Conservation (phyloP, 2,329 filamentous ascomycete genomes). For the Xylariaceae sp. region DNA sequence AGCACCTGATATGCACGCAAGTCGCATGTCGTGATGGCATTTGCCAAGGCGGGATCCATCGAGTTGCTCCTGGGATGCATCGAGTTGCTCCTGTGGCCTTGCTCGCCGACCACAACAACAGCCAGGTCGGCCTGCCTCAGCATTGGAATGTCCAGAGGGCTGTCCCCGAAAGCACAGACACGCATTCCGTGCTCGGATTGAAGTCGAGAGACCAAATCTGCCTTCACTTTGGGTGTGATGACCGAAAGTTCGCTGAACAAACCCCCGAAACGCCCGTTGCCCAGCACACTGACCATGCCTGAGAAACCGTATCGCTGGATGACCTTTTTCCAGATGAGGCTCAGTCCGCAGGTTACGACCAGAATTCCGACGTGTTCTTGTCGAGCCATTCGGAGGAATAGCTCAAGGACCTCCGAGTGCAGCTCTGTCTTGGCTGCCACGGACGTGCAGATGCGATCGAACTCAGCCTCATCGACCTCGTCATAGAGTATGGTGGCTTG, state of each 20-base stretch:
- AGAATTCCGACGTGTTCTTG: constrained; percentile 35
- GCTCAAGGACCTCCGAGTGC: constrained; percentile 36
- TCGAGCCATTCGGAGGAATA: constrained; percentile 30
- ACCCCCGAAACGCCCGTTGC: constrained; percentile 40
- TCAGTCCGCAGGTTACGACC: constrained; percentile 48
- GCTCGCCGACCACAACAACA: constrained; percentile 46
- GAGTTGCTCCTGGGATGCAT: constrained; percentile 50
- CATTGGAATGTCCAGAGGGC: constrained; percentile 51
- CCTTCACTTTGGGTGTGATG: constrained; percentile 45
- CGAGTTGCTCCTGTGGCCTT: constrained; percentile 36
- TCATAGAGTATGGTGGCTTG: constrained; percentile 48
- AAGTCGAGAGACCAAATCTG: constrained; percentile 35
- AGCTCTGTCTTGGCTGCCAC: constrained; percentile 35
- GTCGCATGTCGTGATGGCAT: too few relatives aligned
- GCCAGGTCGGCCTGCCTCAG: constrained; percentile 43
- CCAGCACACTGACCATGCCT: constrained; percentile 41
- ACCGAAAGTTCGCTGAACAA: constrained; percentile 39
- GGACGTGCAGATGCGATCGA: constrained; percentile 35
- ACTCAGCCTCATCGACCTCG: constrained; percentile 25
- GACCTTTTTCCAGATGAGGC: constrained; percentile 47
- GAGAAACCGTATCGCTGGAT: constrained; percentile 35
- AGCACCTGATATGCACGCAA: too few relatives aligned
- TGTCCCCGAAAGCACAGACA: constrained; percentile 55
- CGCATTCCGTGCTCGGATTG: constrained; percentile 23
- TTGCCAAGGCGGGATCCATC: constrained; percentile 40